A percentile compares a stretch with the other conserved stretches of the same genome.
phyloP scores from a whole-genome alignment of 495 filamentous ascomycete species.

The Friedmanniomyces simplex region DNA sequence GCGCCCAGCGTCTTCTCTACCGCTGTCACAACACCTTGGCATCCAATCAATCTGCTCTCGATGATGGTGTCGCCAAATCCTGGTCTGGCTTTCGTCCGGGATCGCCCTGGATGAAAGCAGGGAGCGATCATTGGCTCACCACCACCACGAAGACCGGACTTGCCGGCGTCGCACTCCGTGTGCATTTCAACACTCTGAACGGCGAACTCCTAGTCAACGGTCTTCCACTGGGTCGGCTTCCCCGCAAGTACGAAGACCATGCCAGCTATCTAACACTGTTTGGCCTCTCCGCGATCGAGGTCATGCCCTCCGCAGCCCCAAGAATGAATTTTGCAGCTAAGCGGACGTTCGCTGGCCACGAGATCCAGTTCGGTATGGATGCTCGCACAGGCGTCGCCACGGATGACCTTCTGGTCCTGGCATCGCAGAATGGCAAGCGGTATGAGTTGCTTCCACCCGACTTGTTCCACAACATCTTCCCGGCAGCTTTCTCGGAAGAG shows the following conservation, averaged over 20 bases:
- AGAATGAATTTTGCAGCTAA: conserved; percentile 40
- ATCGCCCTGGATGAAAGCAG: conserved; percentile 4
- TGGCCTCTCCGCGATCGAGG: conserved; percentile 29
- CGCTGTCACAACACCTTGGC: not conserved
- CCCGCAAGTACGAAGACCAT: conserved; percentile 38
- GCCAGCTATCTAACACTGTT: conserved; percentile 35
- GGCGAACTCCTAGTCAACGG: conserved; percentile 50
- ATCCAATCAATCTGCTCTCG: not conserved
- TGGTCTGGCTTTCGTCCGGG: conserved; percentile 18
- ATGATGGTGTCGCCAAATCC: conserved; percentile 6
- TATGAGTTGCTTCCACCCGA: conserved; percentile 40
- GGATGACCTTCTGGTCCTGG: conserved; percentile 25
- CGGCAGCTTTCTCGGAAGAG: conserved; percentile 36
- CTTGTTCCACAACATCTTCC: conserved; percentile 37
- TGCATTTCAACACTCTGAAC: conserved; percentile 46
- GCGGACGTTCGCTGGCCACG: conserved; percentile 24
- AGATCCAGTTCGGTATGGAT: conserved; percentile 36
- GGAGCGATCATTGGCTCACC: conserved; percentile 28
- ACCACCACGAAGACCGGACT: conserved; percentile 16
- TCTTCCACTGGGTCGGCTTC: conserved; percentile 40
- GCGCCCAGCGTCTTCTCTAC: not conserved
- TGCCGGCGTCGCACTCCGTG: conserved; percentile 14
- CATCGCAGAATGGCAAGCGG: not conserved
- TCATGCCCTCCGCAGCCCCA: conserved; percentile 35
- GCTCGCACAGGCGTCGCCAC: not conserved